Conservation (phyloP, 2,329 filamentous ascomycete genomes). For the Hirsutella thompsonii region DNA sequence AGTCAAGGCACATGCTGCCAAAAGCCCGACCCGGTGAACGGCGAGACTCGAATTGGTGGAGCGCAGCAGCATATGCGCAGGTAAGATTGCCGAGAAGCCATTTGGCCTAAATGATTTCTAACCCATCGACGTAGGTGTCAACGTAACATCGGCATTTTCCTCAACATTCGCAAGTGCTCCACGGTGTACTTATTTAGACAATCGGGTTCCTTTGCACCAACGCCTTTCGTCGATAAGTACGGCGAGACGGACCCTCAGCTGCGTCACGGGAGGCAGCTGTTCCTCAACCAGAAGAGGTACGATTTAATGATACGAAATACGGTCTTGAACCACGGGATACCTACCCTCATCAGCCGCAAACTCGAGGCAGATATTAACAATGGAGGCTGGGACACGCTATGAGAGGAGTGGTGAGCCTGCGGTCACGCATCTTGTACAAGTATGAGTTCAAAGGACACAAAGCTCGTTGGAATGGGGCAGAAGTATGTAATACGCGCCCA, state of each 20-base stretch:
- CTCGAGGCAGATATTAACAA: constrained; percentile 94
- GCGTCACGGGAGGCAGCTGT: constrained; percentile 75
- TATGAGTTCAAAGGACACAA: no score
- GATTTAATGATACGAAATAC: constrained; percentile 75
- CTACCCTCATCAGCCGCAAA: constrained; percentile 78
- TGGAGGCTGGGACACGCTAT: constrained; percentile 80
- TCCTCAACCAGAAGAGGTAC: constrained; percentile 87
- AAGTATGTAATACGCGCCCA: no score
- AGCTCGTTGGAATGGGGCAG: not conserved
- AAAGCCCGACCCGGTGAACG: constrained; percentile 38
- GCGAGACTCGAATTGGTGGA: constrained; percentile 57
- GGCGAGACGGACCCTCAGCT: constrained; percentile 92
- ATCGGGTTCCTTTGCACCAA: constrained; percentile 73
- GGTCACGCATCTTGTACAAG: no score
- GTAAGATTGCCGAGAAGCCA: constrained; percentile 33
- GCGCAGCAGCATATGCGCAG: constrained; percentile 74
- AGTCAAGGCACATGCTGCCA: constrained; percentile 88
- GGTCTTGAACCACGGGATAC: constrained; percentile 78
- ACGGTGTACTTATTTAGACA: constrained; percentile 74
- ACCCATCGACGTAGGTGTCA: constrained; percentile 53
- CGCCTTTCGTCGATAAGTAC: constrained; percentile 91
- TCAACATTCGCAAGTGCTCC: constrained; percentile 94
- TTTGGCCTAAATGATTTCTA: not conserved
- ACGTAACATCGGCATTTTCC: constrained; percentile 79
- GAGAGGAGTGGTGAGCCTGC: constrained; percentile 1